Evolutionary conservation across 441 rosid genomes (phyloP), one percentile per base, ranked within the genome.

Genomic region (Brassica hybrid): DNA sequence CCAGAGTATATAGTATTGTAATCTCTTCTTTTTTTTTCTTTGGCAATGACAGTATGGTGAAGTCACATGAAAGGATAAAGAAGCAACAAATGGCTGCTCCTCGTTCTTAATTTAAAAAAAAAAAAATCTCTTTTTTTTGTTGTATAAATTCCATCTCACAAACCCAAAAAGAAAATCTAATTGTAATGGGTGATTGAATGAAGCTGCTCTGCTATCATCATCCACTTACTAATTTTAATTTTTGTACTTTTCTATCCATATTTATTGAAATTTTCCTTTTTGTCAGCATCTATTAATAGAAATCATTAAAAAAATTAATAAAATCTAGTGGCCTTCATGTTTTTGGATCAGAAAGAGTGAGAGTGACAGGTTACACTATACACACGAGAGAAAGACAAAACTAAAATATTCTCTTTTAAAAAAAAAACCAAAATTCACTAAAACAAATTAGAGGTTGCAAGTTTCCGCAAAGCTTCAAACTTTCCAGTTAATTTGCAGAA

Each of bases 71-170:
- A 57, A 82, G 85, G 86, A 82, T 92, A 76, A 91, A 86, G 92
- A 94, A 94, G 82, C 97, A 92, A 85, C 97, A 92, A 79, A 82
- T 94, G 92, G 97, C 97, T 6, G 91, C 93, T 63, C 97, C 98
- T 63, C 91, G 98, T 6, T 85, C 91, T 27, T 92, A n/a, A 84
- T 85, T 5, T 1, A 11, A 50, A 14, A 6, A 52, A 23, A 13
- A 21, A n/a, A 38, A 45, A 10, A 2, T 8, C 43, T 14, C 11
- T 54, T 30, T 12, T 30, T 63, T 14, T 48, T 27, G 14, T n/a
- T 52, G 57, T 16, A 48, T 48, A 60, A 61, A 58, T 68, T 52
- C 34, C 3, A 23, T 67, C 36, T 14, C 57, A 50, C 57, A 50
- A 50, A 48, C 56, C 56, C 0, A 9, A 6, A 25, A 11, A 32